Percentiles rank a stretch among this genome's conserved stretches.
These are phyloP conservation scores for Pseudogymnoascus sp. DNA, from an alignment of 2,329 filamentous ascomycete genomes.

Conservation along the genomic window DNA sequence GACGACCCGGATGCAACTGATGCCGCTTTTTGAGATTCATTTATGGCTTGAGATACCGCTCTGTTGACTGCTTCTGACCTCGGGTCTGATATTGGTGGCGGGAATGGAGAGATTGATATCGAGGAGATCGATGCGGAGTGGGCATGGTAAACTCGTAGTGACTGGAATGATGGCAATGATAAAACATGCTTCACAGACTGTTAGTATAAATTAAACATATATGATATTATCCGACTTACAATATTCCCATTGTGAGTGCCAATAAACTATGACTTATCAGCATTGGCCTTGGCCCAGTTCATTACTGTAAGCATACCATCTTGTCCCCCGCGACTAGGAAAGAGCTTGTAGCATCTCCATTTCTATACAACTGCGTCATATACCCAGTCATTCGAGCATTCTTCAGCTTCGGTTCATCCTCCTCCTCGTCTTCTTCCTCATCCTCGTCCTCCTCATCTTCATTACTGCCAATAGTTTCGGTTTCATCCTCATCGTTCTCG, in stretches of 20 bases:
- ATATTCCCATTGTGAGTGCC: constrained; percentile 97
- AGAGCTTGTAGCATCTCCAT: constrained; percentile 87
- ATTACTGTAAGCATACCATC: constrained; percentile 53
- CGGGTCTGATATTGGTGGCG: constrained; percentile 44
- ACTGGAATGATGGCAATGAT: constrained; percentile 70
- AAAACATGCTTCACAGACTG: constrained; percentile 61
- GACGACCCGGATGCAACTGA: constrained; percentile 39
- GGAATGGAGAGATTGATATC: constrained; percentile 82
- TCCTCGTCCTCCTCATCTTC: constrained; percentile 49
- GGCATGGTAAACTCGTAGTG: constrained; percentile 79
- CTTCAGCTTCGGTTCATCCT: constrained; percentile 90
- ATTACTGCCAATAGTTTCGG: constrained; percentile 38
- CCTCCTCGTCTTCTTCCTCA: constrained; percentile 72
- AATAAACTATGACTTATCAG: constrained; percentile 55
- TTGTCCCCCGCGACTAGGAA: constrained; percentile 92
- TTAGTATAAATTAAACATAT: constrained; percentile 24
- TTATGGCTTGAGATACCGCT: constrained; percentile 26
- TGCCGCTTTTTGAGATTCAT: constrained; percentile 28
- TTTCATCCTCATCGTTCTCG: constrained; percentile 26
- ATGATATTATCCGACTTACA: constrained; percentile 44
- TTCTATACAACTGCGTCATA: constrained; percentile 74
- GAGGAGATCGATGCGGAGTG: constrained; percentile 86
- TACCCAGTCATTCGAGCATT: constrained; percentile 80
- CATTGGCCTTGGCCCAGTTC: not conserved
- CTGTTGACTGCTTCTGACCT: constrained; percentile 32